Base-by-base conservation (phyloP, 441 rosid species). In the Bocquillonia castaneifolia region DNA sequence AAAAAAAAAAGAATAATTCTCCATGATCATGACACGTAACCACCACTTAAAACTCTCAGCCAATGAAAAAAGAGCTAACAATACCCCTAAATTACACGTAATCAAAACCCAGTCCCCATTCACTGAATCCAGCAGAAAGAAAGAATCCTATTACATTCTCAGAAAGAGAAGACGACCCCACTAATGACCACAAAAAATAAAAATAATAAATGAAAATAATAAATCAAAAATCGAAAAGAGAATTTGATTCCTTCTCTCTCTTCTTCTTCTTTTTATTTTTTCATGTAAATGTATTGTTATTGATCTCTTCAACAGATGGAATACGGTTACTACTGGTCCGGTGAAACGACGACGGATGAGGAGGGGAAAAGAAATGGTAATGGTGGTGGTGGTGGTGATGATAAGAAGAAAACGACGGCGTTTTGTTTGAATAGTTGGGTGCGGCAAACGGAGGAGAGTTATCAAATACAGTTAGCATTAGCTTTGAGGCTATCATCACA, bases 401-500 rank as follows among this genome's bases (percentile, higher is more conserved):
- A 6, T 5, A 22, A 50, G 1, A 1, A 1, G 1, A 28, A 28
- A 63, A 65, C 64, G 64, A 42, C 68, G 52, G 26, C 77, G 13
- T 66, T 60, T 53, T n/a, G 13, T 6, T 42, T 42, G 13, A 90
- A 82, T 78, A 93, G 94, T 77, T 91, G 98, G 97, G 94, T 91
- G 66, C 93, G 83, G 78, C 94, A 84, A 78, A 91, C 96, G 74
- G 98, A 93, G 68, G 98, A 93, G 90, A 93, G 96, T 72, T 93
- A 93, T 37, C 98, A 91, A 83, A 72, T 93, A 66, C 98, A 93
- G 84, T 78, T 86, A 75, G 98, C 97, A 3, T 77, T 93, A 75
- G 96, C 96, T 63, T 78, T 87, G 72, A 77, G 96, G 76, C 81
- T 93, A 17, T 88, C 98, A 0, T 89, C 89, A 2, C 88, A 86